Percentiles rank a stretch among this genome's conserved stretches.
Conservation (phyloP, 2,329 filamentous ascomycete genomes). For the Colletotrichum neosansevieriae region DNA sequence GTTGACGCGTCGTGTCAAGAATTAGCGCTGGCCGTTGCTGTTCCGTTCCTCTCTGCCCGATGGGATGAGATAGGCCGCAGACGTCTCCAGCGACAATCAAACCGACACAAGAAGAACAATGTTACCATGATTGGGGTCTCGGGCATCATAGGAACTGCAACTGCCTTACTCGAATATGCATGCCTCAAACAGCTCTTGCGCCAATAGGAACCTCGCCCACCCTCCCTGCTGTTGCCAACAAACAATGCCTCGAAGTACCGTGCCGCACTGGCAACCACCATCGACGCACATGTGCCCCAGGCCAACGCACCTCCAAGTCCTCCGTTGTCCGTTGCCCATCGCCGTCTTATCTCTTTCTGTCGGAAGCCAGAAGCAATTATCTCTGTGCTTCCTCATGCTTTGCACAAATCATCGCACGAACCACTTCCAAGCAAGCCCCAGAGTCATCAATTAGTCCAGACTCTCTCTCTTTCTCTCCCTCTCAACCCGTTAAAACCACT, state of each 20-base stretch:
- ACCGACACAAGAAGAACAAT: conserved; percentile 4
- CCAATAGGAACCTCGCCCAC: conserved; percentile 28
- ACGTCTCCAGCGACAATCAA: conserved; percentile 6
- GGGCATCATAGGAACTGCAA: conserved; percentile 26
- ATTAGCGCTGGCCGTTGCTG: conserved; percentile 28
- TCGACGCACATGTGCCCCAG: conserved; percentile 27
- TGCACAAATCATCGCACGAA: conserved; percentile 2
- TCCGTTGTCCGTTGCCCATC: conserved; percentile 9
- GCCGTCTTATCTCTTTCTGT: conserved; percentile 4
- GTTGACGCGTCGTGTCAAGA: conserved; percentile 1
- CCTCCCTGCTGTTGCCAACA: conserved; percentile 16
- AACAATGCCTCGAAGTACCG: conserved; percentile 25
- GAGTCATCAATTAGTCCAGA: conserved; percentile 5
- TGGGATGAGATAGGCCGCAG: conserved; percentile 15
- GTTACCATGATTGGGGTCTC: conserved; percentile 28
- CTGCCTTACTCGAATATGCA: conserved; percentile 31
- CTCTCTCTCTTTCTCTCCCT: neutral
- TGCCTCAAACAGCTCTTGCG: conserved; percentile 30
- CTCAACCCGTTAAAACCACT: conserved; percentile 14
- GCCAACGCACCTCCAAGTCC: conserved; percentile 12
- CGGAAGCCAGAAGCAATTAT: conserved; percentile 5
- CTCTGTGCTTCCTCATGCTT: too few relatives aligned
- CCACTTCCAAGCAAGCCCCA: conserved; percentile 1
- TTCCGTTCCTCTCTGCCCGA: conserved; percentile 2
- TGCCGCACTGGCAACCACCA: conserved; percentile 24